Base-by-base conservation (phyloP, 352 stramenopile genomes). In the Pythium folliculosum region DNA sequence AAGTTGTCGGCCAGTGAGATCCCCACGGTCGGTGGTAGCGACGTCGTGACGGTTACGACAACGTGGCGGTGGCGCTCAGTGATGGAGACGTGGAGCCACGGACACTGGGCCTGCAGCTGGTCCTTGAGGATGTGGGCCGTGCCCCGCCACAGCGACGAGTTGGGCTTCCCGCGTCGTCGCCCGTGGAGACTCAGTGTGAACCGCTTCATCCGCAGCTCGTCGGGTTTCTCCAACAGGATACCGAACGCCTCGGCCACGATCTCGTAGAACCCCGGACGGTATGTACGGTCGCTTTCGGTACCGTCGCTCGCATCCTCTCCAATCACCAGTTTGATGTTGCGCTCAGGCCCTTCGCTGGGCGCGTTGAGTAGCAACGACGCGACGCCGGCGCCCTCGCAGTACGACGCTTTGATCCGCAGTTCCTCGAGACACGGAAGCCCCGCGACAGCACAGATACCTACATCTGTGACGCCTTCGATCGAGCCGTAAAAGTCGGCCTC, bases 401-500 rank as follows among this genome's bases (percentile, higher is more conserved):
- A 53, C 1, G 63, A 60, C 30, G 53, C 63, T 40, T 70, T 70
- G 21, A 70, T 13, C 30, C 47, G 32, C n/a, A 70, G 7, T 19
- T 60, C 45, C 44, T 58, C 32, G 3, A 70, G 38, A 2, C 48
- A 22, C 12, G 45, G 54, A 1, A 70, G 63, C 38, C 30, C 13
- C 13, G 63, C 54, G 16, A 70, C 53, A 5, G 63, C 45, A 22
- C 19, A 21, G 37, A 70, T 49, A 17, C 63, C 63, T 19, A n/a
- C 22, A 47, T 70, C 63, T 4, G 54, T 70, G 30, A 70, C 50
- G n/a, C 63, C 63, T 43, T 70, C 48, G 23, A 70, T 64, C 2
- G 63, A 64, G 3, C 63, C 63, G 40, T 70, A 70, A 25, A 70
- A 70, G 38, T 63, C 53, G 5, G 54, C 63, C 3, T 70, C 55